These are phyloP conservation scores for Castanea sativa DNA, from an alignment of 306 rosid species.

Conservation along the genomic window DNA sequence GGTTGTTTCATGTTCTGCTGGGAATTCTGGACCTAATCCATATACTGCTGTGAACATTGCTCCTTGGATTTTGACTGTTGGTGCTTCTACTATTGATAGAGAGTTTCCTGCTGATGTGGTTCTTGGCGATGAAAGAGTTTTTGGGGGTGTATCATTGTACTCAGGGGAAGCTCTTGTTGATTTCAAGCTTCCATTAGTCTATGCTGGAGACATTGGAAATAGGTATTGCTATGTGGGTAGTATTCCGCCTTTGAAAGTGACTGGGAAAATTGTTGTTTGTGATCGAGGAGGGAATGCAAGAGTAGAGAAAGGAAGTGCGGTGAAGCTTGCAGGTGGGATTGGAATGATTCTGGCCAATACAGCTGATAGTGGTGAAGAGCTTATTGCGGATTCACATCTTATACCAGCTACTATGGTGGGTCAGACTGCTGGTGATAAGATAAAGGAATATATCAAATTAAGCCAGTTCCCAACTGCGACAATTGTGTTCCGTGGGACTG, in stretches of 20 bases:
- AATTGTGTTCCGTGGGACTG: slow-evolving; percentile 67
- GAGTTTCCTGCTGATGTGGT: slow-evolving; percentile 78
- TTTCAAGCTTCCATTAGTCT: slow-evolving; percentile 56
- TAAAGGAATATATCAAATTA: slow-evolving; percentile 46
- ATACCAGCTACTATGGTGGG: slow-evolving; percentile 86
- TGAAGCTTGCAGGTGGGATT: slow-evolving; percentile 68
- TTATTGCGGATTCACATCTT: slow-evolving; percentile 81
- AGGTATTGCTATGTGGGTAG: slow-evolving; percentile 47
- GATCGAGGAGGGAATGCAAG: slow-evolving; percentile 87
- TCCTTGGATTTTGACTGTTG: slow-evolving; percentile 88
- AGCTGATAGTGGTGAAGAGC: slow-evolving; percentile 66
- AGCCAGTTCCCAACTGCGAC: slow-evolving; percentile 51
- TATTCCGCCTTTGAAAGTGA: slow-evolving; percentile 46
- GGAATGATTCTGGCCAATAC: slow-evolving; percentile 70
- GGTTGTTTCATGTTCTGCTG: slow-evolving; percentile 80
- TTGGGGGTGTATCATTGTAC: slow-evolving; percentile 67
- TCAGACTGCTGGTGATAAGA: slow-evolving; percentile 54
- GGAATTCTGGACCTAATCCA: slow-evolving; percentile 73
- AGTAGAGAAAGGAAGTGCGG: slow-evolving; percentile 75
- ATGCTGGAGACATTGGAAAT: slow-evolving; percentile 53
- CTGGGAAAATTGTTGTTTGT: slow-evolving; percentile 82
- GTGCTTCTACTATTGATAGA: slow-evolving; percentile 79
- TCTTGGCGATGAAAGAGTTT: slow-evolving; percentile 57
- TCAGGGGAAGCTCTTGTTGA: slow-evolving; percentile 50
- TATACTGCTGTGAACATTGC: slow-evolving; percentile 77